Percentiles rank a stretch among this genome's conserved stretches.
Evolutionary conservation across 2,329 filamentous ascomycete genomes (phyloP).

Genomic region (Domatiomyces catenatus): DNA sequence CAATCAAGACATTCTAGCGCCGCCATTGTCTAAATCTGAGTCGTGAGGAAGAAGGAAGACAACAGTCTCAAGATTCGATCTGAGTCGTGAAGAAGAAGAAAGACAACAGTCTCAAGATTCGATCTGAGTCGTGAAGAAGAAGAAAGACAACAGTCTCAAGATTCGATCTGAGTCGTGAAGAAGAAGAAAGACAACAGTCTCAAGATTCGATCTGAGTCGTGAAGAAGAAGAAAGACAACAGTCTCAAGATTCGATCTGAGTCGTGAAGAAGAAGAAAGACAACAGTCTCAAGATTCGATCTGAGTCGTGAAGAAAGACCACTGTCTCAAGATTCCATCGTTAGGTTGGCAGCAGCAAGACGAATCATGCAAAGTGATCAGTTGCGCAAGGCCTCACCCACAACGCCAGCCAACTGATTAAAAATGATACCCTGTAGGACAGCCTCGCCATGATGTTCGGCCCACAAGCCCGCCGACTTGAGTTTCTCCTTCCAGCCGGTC

Average conservation of each 20-base stretch:
- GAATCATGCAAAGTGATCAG: background rate
- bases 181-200: background rate
- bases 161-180: too few species aligned
- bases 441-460: slow-evolving; percentile 61
- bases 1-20: too few species aligned
- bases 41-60: background rate
- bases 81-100: too few species aligned
- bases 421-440: slow-evolving; percentile 62
- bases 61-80: background rate
- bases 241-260: too few species aligned
- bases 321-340: background rate
- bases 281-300: too few species aligned
- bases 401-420: slow-evolving; percentile 53
- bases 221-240: too few species aligned
- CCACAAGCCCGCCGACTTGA: slow-evolving; percentile 62
- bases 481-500: slow-evolving; percentile 51
- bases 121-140: too few species aligned
- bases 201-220: background rate
- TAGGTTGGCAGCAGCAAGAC: background rate
- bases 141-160: background rate
- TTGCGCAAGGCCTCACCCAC: slow-evolving; percentile 29
- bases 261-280: too few species aligned
- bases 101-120: background rate
- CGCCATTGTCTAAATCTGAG: too few species aligned
- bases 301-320: background rate